Conservation (phyloP, 192 early-diverging fungal genomes). For the Coemansia sp. region DNA sequence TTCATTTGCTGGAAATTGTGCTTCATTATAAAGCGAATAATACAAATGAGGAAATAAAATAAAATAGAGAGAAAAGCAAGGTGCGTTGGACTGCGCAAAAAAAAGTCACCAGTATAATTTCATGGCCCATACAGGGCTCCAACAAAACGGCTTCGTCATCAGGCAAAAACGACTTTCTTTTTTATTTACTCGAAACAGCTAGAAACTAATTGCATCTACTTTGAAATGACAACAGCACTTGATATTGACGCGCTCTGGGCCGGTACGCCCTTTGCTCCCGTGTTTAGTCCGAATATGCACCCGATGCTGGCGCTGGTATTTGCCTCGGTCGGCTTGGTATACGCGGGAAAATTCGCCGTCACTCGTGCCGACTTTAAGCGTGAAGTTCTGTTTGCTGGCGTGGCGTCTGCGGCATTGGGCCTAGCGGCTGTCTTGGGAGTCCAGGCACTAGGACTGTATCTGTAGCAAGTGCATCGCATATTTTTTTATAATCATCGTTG, state of each 20-base stretch:
- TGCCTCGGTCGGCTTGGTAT: conserved; percentile 29
- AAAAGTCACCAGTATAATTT: too few species aligned
- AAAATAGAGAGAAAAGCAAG: background rate
- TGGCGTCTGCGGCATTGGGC: conserved; percentile 39
- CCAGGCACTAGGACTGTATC: conserved; percentile 39
- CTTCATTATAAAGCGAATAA: conserved; percentile 20
- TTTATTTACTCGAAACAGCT: background rate
- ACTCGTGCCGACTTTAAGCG: conserved; percentile 18
- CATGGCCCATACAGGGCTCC: too few species aligned
- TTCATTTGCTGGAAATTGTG: conserved; percentile 32
- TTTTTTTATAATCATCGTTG: background rate
- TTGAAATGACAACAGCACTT: conserved; percentile 7
- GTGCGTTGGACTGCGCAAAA: too few species aligned
- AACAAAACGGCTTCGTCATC: too few species aligned
- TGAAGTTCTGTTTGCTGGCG: conserved; percentile 31
- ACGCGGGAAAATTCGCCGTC: conserved; percentile 40
- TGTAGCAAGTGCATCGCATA: conserved; percentile 11
- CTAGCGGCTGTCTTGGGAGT: conserved; percentile 35
- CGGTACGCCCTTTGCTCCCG: conserved; percentile 30
- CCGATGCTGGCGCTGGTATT: conserved; percentile 30
- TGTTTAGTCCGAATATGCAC: conserved; percentile 29
- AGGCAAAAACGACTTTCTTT: background rate
- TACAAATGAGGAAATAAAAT: background rate
- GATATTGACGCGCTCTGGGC: conserved; percentile 34
- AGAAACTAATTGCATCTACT: background rate